Evolutionary conservation across 305 asterid species (phyloP).

Genomic region (Fraxinus albicans): DNA sequence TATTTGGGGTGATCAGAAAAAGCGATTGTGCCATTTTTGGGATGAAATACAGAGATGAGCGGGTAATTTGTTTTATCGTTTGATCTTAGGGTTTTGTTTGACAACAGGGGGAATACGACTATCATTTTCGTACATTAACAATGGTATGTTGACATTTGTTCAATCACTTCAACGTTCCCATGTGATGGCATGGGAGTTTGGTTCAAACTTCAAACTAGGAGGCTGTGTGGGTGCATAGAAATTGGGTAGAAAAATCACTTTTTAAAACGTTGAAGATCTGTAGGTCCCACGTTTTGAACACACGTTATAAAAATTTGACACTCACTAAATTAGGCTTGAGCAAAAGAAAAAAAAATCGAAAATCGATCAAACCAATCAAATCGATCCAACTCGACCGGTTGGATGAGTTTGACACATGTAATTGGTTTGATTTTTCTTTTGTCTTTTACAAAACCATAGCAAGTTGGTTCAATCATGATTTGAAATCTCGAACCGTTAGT

Average conservation of each 20-base stretch:
- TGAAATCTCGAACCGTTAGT: no score
- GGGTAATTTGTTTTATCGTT: background rate
- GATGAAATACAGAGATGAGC: background rate
- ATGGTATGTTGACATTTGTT: background rate
- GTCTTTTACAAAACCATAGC: no score
- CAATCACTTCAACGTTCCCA: background rate
- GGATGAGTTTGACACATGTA: no score
- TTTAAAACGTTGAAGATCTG: no score
- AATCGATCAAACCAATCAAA: no score
- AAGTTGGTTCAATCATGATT: no score
- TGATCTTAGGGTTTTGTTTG: background rate
- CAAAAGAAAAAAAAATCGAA: no score
- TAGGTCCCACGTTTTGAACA: background rate
- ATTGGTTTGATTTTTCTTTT: no score
- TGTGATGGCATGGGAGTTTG: background rate
- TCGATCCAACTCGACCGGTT: no score
- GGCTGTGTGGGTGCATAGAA: no score
- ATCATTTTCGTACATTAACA: background rate
- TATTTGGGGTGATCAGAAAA: slow-evolving; percentile 23
- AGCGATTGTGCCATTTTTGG: slow-evolving; percentile 36
- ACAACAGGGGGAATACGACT: background rate
- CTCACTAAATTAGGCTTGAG: no score
- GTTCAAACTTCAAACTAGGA: background rate
- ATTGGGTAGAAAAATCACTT: no score
- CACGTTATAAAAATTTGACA: background rate